A percentile compares a stretch with the other conserved stretches of the same genome.
Evolutionary conservation across 2,329 filamentous ascomycete genomes (phyloP).

Genomic region (Trichophyton mentagrophytes): DNA sequence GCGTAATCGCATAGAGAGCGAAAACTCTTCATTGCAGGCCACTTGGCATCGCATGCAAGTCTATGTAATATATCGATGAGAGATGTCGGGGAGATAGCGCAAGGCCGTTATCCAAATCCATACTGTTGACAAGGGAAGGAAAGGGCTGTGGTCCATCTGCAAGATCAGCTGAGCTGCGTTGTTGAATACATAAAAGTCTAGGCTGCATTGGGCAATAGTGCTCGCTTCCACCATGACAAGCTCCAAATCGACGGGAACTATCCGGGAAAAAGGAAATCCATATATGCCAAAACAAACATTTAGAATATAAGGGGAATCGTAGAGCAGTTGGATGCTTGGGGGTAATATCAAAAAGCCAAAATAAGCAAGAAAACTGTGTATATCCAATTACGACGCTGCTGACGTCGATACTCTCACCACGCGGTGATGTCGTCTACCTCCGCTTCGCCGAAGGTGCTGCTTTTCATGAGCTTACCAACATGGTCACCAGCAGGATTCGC

Average conservation of each 20-base stretch:
- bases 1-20: neutral
- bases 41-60: neutral
- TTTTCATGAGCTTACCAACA: slow-evolving; percentile 59
- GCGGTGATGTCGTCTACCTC: slow-evolving; percentile 94
- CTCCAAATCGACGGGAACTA: neutral
- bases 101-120: no score
- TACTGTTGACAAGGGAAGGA: neutral
- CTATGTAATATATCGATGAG: neutral
- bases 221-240: neutral
- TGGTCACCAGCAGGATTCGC: slow-evolving; percentile 38
- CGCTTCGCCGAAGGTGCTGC: slow-evolving; percentile 85
- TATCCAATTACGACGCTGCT: neutral
- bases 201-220: neutral
- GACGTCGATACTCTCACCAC: slow-evolving; percentile 47
- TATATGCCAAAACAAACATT: neutral
- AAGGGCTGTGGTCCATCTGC: neutral
- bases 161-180: neutral
- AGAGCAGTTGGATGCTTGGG: neutral
- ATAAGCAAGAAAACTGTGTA: neutral
- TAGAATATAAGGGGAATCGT: neutral
- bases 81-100: neutral
- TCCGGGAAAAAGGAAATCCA: neutral
- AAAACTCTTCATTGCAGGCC: neutral
- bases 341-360: neutral
- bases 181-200: slow-evolving; percentile 3